phyloP scores from a whole-genome alignment of 139 green algal genomes.

The Micractinium sp. region DNA sequence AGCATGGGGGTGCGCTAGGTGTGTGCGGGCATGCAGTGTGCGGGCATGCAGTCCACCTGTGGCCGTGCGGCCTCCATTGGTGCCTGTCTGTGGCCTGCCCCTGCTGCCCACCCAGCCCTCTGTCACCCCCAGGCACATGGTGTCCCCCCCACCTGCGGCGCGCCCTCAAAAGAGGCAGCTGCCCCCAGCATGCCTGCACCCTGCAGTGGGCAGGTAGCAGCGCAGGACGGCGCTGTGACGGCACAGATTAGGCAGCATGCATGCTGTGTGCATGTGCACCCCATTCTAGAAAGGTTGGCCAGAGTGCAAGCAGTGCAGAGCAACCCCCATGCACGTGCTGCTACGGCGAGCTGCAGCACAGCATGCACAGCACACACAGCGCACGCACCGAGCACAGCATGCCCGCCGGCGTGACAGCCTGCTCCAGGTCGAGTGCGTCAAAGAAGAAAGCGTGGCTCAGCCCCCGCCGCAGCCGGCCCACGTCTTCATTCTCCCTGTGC shows the following conservation, averaged over 20 bases:
- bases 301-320: too few species aligned
- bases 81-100: too few species aligned
- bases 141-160: background rate
- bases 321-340: too few species aligned
- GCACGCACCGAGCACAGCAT: slow-evolving; percentile 30
- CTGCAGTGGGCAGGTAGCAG: background rate
- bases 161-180: slow-evolving; percentile 1
- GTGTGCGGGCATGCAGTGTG: background rate
- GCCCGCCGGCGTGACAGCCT: slow-evolving; percentile 20
- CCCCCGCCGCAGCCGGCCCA: slow-evolving; percentile 32
- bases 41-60: too few species aligned
- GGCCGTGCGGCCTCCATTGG: too few species aligned
- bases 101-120: too few species aligned
- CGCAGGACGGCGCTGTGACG: too few species aligned
- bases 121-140: too few species aligned
- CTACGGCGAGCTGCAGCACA: too few species aligned
- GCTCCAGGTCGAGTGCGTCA: slow-evolving; percentile 27
- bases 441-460: slow-evolving; percentile 26
- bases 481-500: slow-evolving; percentile 42
- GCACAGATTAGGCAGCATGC: too few species aligned
- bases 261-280: too few species aligned
- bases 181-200: background rate
- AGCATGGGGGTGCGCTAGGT: background rate
- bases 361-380: background rate
- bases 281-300: too few species aligned